Evolutionary conservation across 176 grass and related monocot genomes (phyloP), one percentile per base, ranked within the genome.

Genomic region (Triticum aestivum): DNA sequence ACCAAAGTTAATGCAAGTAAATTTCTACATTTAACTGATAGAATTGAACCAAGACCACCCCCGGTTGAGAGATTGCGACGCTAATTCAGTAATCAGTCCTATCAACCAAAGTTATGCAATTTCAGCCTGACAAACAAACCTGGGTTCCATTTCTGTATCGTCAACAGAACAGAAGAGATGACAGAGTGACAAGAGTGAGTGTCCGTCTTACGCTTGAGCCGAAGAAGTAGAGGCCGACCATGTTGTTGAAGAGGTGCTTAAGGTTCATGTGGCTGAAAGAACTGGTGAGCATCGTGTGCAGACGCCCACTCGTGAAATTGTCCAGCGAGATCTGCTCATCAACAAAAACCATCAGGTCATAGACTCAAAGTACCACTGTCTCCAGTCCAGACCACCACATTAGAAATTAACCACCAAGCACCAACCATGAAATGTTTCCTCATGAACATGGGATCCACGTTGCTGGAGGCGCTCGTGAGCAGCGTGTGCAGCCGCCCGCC

Each of bases 181-280:
- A 73, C 0, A 14, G 45, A 0, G 12, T 14, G 45, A 49, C 17
- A 85, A 21, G 42, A 44, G 42, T 11, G 11, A 13, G 27, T 8
- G 81, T 47, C 44, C 5, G 44, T 69, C 92, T 89, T 93, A 97
- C 92, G 88, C 65, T 85, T 58, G 45, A 72, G 49, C 95, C 92
- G 41, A 94, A 97, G 89, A 93, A 94, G 86, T 90, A 97, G 76
- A 97, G 82, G 24, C 89, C 87, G 35, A 94, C 44, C 92, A 93
- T 94, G 88, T 94, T 94, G 66, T 79, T 79, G 61, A 93, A 4
- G n/a, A 97, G 92, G 80, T 91, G 95, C 79, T 49, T 23, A 38
- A 6, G 0, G 13, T 92, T 61, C 65, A 59, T 54, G 76, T 97
- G 92, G 79, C 95, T 97, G 80, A 97, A 97, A 29, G 95, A 85